Conservation (phyloP, 2,329 filamentous ascomycete species). For the Camptophora hylomeconis region DNA sequence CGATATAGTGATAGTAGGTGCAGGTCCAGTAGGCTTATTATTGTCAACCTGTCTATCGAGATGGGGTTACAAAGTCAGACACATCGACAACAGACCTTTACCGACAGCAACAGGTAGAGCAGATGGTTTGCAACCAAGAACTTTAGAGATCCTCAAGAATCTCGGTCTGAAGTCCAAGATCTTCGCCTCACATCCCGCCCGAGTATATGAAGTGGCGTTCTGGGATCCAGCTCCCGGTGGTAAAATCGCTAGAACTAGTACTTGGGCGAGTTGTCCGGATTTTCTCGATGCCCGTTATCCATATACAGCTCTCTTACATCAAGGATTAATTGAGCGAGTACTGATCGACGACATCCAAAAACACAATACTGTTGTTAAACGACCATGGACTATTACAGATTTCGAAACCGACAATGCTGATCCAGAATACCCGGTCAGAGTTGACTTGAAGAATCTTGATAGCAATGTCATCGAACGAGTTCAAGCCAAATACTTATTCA, state of each 20-base stretch:
- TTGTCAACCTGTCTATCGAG: constrained; percentile 76
- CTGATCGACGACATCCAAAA: constrained; percentile 50
- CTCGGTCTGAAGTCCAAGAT: constrained; percentile 80
- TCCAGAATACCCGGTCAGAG: constrained; percentile 65
- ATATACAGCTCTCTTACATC: constrained; percentile 50
- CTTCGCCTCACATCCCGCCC: constrained; percentile 77
- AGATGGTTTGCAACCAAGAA: constrained; percentile 84
- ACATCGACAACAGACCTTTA: constrained; percentile 80
- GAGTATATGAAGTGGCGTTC: constrained; percentile 62
- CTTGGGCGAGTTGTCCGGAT: constrained; percentile 76
- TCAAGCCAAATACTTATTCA: constrained; percentile 49
- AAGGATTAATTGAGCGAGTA: constrained; percentile 49
- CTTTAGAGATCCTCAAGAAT: constrained; percentile 73
- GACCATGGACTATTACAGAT: constrained; percentile 49
- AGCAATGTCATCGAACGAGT: constrained; percentile 55
- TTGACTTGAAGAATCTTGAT: constrained; percentile 64
- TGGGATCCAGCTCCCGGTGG: constrained; percentile 45
- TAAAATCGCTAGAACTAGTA: constrained; percentile 48
- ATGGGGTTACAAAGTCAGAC: constrained; percentile 92
- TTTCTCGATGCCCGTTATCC: constrained; percentile 59
- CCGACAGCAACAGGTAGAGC: constrained; percentile 77
- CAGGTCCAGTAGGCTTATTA: constrained; percentile 77
- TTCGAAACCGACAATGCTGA: constrained; percentile 49
- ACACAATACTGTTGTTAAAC: constrained; percentile 41
- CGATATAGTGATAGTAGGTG: constrained; percentile 71